Base-by-base conservation (phyloP, 257 asterid species). In the Solanum boliviense region DNA sequence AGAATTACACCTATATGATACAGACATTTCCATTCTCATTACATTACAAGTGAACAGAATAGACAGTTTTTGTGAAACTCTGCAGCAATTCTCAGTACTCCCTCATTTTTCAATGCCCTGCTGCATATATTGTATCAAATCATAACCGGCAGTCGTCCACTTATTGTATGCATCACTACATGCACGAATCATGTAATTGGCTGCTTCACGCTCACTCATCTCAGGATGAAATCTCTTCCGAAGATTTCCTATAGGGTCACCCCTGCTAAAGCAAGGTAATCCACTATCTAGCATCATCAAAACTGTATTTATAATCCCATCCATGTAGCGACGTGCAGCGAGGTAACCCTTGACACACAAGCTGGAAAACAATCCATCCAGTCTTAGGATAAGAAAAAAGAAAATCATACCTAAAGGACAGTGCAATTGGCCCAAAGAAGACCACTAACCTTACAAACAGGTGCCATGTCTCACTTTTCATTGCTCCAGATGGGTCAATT, bases 201-300 rank as follows among this genome's bases (percentile, higher is more conserved):
- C 99, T 4, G 99, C 99, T 90, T 97, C 99, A 5, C 99, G 98
- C 41, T 97, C 99, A 25, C 93, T 96, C 99, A 97, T 95, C 88
- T 97, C 99, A 6, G 99, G 99, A 87, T 93, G 99, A 89, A 95
- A 94, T 87, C 99, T 95, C 93, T 96, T 97, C 35, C 99, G 95
- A 65, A 97, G 99, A 84, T 97, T 97, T 73, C 99, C 99, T 38
- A 97, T 95, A 25, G 99, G 99, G 44, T 97, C 99, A 6, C 99
- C 99, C 88, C 99, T 88, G 92, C 99, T 94, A 91, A 97, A 96
- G 94, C 99, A 97, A 44, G 99, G 99, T 92, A 97, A 90, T 82
- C 99, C 99, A 6, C 99, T 97, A 79, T 97, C 99, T 65, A 93
- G 90, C 99, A 97, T 97, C 88, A 97, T 83, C 48, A 85, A 83